Percentiles rank a stretch among this genome's conserved stretches.
phyloP scores from a whole-genome alignment of 805 yeast species.

The Schwanniomyces occidentalis region DNA sequence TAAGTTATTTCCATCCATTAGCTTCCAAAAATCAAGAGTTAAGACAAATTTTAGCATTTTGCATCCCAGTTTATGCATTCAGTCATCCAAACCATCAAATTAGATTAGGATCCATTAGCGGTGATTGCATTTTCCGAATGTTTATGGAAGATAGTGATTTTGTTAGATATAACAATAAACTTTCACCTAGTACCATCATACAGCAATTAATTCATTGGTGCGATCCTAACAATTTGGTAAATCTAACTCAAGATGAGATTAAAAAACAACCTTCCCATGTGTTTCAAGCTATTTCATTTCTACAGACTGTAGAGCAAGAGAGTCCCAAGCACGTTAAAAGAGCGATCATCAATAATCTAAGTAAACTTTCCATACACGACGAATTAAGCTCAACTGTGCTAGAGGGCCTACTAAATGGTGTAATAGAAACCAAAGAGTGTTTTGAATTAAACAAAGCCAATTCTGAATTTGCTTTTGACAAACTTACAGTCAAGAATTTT shows the following conservation, averaged over 20 bases:
- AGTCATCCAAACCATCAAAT: conserved; percentile 74
- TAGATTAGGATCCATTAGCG: conserved; percentile 59
- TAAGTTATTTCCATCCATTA: conserved; percentile 73
- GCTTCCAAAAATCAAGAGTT: conserved; percentile 64
- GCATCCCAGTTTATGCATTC: conserved; percentile 84
- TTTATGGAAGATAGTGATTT: conserved; percentile 39
- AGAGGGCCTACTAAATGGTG: conserved; percentile 31
- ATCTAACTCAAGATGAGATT: conserved; percentile 42
- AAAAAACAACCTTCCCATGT: conserved; percentile 52
- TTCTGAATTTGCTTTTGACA: conserved; percentile 34
- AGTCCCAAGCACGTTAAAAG: conserved; percentile 54
- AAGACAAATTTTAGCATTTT: conserved; percentile 79
- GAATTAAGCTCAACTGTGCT: conserved; percentile 28
- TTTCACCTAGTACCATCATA: conserved; percentile 49
- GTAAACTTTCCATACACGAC: conserved; percentile 41
- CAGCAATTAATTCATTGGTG: conserved; percentile 85
- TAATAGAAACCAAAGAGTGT: conserved; percentile 31
- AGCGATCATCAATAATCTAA: conserved; percentile 50
- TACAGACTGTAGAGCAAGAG: conserved; percentile 51
- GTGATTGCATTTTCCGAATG: conserved; percentile 64
- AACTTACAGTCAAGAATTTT: conserved; percentile 27
- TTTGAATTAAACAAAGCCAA: conserved; percentile 22
- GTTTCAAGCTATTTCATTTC: conserved; percentile 53
- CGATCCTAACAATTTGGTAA: conserved; percentile 68
- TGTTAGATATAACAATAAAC: conserved; percentile 30